These are phyloP conservation scores for Emericellopsis cladophorae DNA, from an alignment of 2,329 filamentous ascomycete species.

Conservation along the genomic window DNA sequence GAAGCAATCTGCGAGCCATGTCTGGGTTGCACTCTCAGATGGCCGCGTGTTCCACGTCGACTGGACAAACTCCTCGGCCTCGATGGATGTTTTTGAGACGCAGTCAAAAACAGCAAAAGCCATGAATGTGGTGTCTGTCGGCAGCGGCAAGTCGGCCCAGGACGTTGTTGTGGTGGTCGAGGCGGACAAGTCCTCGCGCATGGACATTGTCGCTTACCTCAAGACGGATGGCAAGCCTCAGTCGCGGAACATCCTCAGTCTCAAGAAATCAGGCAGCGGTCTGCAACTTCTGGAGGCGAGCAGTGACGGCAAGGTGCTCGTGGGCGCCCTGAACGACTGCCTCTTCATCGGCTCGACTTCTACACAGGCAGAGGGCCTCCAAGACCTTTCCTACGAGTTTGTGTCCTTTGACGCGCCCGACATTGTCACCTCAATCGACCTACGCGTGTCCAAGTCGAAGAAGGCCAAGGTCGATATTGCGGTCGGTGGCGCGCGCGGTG, in stretches of 20 bases:
- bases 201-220: slow-evolving; percentile 33
- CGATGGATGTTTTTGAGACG: slow-evolving; percentile 26
- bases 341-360: slow-evolving; percentile 20
- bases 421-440: slow-evolving; percentile 54
- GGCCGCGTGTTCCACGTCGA: slow-evolving; percentile 44
- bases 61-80: slow-evolving; percentile 37
- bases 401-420: slow-evolving; percentile 47
- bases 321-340: slow-evolving; percentile 23
- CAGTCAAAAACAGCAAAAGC: slow-evolving; percentile 29
- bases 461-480: slow-evolving; percentile 52
- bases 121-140: slow-evolving; percentile 24
- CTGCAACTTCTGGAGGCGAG: slow-evolving; percentile 32
- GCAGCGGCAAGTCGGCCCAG: slow-evolving; percentile 6
- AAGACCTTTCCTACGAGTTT: slow-evolving; percentile 35
- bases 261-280: slow-evolving; percentile 20
- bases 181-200: slow-evolving; percentile 19
- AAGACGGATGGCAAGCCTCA: slow-evolving; percentile 13
- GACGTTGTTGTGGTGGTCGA: slow-evolving; percentile 23
- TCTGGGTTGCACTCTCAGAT: slow-evolving; percentile 49
- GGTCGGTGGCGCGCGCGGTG: slow-evolving; percentile 64
- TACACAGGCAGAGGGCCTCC: slow-evolving; percentile 9
- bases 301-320: slow-evolving; percentile 43
- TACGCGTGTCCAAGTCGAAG: slow-evolving; percentile 26
- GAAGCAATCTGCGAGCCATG: slow-evolving; percentile 24
- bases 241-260: slow-evolving; percentile 21